Evolutionary conservation across 352 stramenopile genomes (phyloP).

Genomic region (Phytophthora megakarya): DNA sequence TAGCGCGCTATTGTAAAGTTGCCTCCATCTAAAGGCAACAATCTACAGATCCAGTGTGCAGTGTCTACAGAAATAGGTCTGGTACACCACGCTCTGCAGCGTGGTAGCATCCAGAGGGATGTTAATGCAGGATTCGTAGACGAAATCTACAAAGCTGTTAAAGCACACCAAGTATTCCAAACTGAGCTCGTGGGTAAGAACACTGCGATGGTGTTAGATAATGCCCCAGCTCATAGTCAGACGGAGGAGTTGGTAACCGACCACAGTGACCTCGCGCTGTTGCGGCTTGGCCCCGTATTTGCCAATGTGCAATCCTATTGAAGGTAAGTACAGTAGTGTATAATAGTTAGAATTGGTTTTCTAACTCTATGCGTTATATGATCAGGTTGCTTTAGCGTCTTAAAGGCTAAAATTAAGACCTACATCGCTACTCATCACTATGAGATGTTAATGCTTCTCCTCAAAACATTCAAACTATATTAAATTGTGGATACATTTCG

Average conservation of each 20-base stretch:
- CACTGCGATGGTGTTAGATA: not conserved
- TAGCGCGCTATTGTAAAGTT: too few species aligned
- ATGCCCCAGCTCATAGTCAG: not conserved
- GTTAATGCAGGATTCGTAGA: too few species aligned
- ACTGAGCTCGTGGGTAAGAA: not conserved
- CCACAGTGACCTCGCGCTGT: not conserved
- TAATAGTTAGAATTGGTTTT: not conserved
- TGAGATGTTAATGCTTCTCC: too few species aligned
- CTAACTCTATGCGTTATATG: not conserved
- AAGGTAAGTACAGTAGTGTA: not conserved
- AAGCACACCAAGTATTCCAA: not conserved
- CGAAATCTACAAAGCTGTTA: not conserved
- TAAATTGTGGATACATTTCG: too few species aligned
- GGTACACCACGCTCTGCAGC: not conserved
- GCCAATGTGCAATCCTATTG: not conserved
- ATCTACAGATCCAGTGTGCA: too few species aligned
- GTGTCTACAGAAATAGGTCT: too few species aligned
- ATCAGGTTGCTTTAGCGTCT: not conserved
- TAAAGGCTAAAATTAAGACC: not conserved
- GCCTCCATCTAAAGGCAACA: too few species aligned
- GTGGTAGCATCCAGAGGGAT: constrained; percentile 6
- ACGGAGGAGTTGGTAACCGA: not conserved
- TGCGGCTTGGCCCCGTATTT: not conserved
- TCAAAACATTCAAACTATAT: too few species aligned
- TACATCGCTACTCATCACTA: not conserved